Percentiles rank a stretch among this genome's conserved stretches.
phyloP scores from a whole-genome alignment of 2,329 filamentous ascomycete species.

The Stachybotrys chlorohalonatus region DNA sequence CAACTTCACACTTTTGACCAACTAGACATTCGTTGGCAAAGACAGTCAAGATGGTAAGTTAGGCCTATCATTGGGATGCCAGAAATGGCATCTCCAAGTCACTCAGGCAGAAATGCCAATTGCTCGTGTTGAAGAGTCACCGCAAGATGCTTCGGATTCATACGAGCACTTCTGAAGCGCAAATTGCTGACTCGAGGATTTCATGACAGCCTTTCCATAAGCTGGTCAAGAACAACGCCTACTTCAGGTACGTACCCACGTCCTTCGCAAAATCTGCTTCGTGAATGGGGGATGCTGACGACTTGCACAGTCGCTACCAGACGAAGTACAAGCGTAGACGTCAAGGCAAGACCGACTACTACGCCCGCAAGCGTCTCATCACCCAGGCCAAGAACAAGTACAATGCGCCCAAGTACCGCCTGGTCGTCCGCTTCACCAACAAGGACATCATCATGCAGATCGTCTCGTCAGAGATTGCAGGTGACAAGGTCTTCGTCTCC shows the following conservation, averaged over 20 bases:
- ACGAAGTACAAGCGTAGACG: constrained; percentile 99
- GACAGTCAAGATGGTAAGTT: constrained; percentile 64
- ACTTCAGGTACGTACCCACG: constrained; percentile 69
- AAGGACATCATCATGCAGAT: constrained; percentile 99
- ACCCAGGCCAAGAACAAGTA: constrained; percentile 99
- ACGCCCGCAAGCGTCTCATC: constrained; percentile 98
- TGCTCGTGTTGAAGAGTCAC: constrained; percentile 55
- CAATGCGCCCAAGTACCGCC: constrained; percentile 99
- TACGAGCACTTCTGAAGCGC: constrained; percentile 74
- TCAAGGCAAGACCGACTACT: constrained; percentile 99
- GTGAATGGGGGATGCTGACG: constrained; percentile 12
- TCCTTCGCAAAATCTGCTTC: background rate
- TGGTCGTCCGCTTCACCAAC: constrained; percentile 99
- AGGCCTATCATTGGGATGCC: constrained; percentile 24
- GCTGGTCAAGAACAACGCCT: constrained; percentile 93
- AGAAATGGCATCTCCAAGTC: constrained; percentile 12
- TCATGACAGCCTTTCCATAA: constrained; percentile 76
- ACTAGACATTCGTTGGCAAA: constrained; percentile 35
- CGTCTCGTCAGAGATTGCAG: constrained; percentile 88
- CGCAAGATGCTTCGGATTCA: constrained; percentile 97
- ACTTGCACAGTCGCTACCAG: constrained; percentile 74
- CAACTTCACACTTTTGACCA: constrained; percentile 26
- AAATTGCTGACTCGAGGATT: constrained; percentile 96
- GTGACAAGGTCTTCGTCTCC: constrained; percentile 90
- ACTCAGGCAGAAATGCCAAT: constrained; percentile 35